phyloP scores from a whole-genome alignment of 768 basidiomycete genomes.

The Termitomyces sp. region DNA sequence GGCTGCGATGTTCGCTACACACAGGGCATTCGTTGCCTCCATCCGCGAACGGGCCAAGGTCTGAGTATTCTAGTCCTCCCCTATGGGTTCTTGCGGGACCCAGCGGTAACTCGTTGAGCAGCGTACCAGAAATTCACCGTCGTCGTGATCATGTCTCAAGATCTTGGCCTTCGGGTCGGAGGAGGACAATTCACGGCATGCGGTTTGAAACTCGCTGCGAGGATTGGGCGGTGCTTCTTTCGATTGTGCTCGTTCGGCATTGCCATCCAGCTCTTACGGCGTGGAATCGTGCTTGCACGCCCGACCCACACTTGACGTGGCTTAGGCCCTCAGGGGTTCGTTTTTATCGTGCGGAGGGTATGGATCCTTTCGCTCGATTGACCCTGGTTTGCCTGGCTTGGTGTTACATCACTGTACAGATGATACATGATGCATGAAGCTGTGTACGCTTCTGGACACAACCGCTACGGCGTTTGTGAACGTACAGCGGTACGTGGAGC shows the following conservation, averaged over 20 bases:
- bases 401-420: not conserved
- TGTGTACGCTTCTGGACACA: not conserved
- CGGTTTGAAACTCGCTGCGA: constrained; percentile 23
- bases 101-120: constrained; percentile 18
- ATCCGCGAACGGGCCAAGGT: constrained; percentile 33
- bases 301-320: not conserved
- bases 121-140: constrained; percentile 25
- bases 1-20: constrained; percentile 44
- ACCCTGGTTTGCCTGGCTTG: not conserved
- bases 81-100: constrained; percentile 25
- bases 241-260: not conserved
- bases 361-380: not conserved
- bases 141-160: constrained; percentile 7
- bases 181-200: constrained; percentile 5
- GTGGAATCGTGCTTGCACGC: constrained; percentile 11
- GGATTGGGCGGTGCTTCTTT: constrained; percentile 17
- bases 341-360: not conserved
- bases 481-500: not conserved
- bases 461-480: not conserved
- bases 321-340: not conserved
- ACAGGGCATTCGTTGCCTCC: constrained; percentile 31
- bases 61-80: constrained; percentile 26
- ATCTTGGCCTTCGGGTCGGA: constrained; percentile 11
- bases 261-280: constrained; percentile 12
- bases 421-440: not conserved